Evolutionary conservation across 2,329 filamentous ascomycete species (phyloP), one percentile per base, ranked within the genome.

Genomic region (Sporothrix protearum): DNA sequence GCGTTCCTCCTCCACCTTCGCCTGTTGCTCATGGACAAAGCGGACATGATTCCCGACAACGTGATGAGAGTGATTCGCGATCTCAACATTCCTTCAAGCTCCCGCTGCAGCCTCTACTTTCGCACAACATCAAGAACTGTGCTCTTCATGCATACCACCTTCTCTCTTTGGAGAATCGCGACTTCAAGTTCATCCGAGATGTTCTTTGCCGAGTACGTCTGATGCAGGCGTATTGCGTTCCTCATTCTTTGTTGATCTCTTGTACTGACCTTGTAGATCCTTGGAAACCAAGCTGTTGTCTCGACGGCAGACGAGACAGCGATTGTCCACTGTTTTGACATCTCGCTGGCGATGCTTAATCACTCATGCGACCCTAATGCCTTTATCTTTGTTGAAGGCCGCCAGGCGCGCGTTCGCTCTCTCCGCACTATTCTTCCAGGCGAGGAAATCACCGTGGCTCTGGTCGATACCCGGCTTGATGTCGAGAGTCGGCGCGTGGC

Each of bases 361-460:
- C 80, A 82, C 74, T 78, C 76, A 0, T 82, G 80, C 70, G 75
- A 78, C 0, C 79, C 80, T 10, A 82, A 82, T 51, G 76, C 77
- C 1, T 74, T 78, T 45, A 73, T 79, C 36, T 78, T 78, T 66
- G 78, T 79, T 25, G 77, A 81, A 61, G 78, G 79, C 16, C 72
- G 70, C 33, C 71, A 80, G 68, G 71, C 80, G 0, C 75, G 76
- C 1, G 75, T 81, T 14, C 76, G 79, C 0, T 78, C 80, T 9
- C 71, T 79, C 8, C 76, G 70, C 36, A 71, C 73, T 12, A 78
- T 82, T 53, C n/a, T 70, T 0, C 75, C 78, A 0, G 79, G 79
- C 12, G 77, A 79, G 10, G 81, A 82, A 71, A 76, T 82, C 39
- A 80, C 78, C 10, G 76, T 80, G 9, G 77, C 75, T 61, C 80